Evolutionary conservation across 139 green algal species (phyloP).

Genomic region (Mychonastes homosphaera): DNA sequence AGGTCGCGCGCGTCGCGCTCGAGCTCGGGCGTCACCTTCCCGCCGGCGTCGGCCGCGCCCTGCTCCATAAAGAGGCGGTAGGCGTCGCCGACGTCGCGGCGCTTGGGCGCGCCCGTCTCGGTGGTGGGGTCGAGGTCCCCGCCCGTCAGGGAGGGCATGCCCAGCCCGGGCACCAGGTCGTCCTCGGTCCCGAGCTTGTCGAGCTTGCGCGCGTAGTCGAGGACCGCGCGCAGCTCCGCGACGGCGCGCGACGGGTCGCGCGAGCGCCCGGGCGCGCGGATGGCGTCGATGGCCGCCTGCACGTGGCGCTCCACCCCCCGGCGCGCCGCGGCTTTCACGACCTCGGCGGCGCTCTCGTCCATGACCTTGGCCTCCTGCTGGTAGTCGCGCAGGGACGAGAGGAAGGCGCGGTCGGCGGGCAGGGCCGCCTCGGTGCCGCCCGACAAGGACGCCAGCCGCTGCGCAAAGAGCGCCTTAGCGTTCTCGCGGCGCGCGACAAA

Average conservation of each 20-base stretch:
- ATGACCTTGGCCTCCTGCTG: conserved; percentile 62
- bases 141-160: conserved; percentile 35
- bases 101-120: no score
- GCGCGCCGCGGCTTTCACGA: no score
- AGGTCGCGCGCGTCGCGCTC: conserved; percentile 3
- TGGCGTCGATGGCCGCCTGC: conserved; percentile 46
- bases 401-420: conserved; percentile 25
- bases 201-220: conserved; percentile 45
- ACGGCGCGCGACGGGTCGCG: conserved; percentile 12
- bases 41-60: conserved; percentile 1
- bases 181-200: conserved; percentile 33
- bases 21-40: background rate
- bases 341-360: conserved; percentile 81
- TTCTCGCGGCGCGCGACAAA: conserved; percentile 74
- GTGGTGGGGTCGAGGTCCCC: conserved; percentile 43
- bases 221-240: conserved; percentile 35
- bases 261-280: conserved; percentile 9
- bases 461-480: conserved; percentile 60
- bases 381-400: conserved; percentile 45
- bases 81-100: conserved; percentile 23
- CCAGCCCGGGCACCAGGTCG: conserved; percentile 45
- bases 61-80: background rate
- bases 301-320: conserved; percentile 54
- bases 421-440: no score
- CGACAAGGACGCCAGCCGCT: conserved; percentile 31